Conservation (phyloP, 176 grass and related monocot species). For the Aegilops sharonensis region DNA sequence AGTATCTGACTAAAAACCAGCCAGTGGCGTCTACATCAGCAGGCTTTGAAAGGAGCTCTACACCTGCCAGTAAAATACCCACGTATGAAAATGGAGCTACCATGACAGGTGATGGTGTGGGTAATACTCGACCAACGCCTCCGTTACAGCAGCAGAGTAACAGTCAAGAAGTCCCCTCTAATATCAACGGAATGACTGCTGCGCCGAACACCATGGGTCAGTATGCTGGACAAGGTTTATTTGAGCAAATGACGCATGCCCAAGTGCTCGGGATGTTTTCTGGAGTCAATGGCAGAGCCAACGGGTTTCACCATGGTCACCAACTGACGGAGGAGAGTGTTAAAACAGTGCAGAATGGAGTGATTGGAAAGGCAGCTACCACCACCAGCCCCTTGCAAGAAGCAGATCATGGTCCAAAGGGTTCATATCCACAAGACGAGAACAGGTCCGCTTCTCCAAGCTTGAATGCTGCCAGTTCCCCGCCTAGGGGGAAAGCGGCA, state of each 20-base stretch:
- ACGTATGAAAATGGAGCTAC: conserved; percentile 34
- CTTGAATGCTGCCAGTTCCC: conserved; percentile 35
- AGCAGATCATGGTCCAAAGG: conserved; percentile 24
- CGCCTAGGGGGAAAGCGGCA: conserved; percentile 27
- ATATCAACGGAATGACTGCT: conserved; percentile 35
- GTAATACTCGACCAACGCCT: background rate
- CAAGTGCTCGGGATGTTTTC: conserved; percentile 51
- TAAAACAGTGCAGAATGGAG: conserved; percentile 31
- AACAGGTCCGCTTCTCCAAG: conserved; percentile 23
- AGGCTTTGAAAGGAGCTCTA: conserved; percentile 20
- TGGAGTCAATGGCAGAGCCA: conserved; percentile 42
- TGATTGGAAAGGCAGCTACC: conserved; percentile 11
- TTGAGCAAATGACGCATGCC: conserved; percentile 49
- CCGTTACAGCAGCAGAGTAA: conserved; percentile 21
- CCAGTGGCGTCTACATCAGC: conserved; percentile 33
- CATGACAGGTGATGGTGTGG: conserved; percentile 31
- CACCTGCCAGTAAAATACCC: conserved; percentile 15
- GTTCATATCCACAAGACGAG: background rate
- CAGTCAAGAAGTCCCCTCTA: conserved; percentile 29
- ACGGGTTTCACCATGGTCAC: conserved; percentile 42
- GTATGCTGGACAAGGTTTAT: conserved; percentile 32
- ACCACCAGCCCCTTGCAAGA: conserved; percentile 9
- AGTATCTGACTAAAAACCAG: conserved; percentile 30
- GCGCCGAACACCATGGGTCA: conserved; percentile 21
- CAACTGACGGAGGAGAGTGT: background rate